Evolutionary conservation across 208 protist species (phyloP), one percentile per base, ranked within the genome.

Genomic region (Balamuthia mandrillaris): DNA sequence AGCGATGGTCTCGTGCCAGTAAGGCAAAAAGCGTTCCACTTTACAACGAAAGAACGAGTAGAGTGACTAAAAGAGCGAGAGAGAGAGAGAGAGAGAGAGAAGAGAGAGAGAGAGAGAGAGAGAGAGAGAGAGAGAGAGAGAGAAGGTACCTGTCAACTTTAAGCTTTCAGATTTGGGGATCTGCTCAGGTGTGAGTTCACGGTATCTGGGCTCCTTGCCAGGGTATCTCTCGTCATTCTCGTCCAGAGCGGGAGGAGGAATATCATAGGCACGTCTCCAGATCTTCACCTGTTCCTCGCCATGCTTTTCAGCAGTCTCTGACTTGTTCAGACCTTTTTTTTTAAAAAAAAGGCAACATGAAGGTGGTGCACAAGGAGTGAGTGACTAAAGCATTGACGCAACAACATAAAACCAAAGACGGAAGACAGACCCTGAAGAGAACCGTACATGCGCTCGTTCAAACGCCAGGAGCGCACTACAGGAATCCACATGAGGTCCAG

Each of bases 371-470:
- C n/a, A n/a, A n/a, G n/a, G n/a, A n/a, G n/a, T n/a, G n/a, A n/a
- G n/a, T n/a, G n/a, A n/a, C n/a, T n/a, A n/a, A n/a, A n/a, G n/a
- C n/a, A n/a, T n/a, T n/a, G n/a, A n/a, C n/a, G n/a, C n/a, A n/a
- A n/a, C n/a, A n/a, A n/a, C n/a, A n/a, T n/a, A n/a, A n/a, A n/a
- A n/a, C n/a, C n/a, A n/a, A n/a, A n/a, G n/a, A n/a, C n/a, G n/a
- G n/a, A n/a, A n/a, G n/a, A n/a, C n/a, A n/a, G n/a, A 21, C 91
- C 91, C 41, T 94, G 87, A 0, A 95, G 89, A 29, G 79, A 90
- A 86, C 93, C 93, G 61, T 95, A 95, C 51, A 91, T 84, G 29
- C 93, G 52, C 87, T 95, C 93, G 84, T 95, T 95, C 42, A 95
- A 81, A 79, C 91, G 84, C 92, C 92, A 95, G 29, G 31, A 47